Base-by-base conservation (phyloP, 2,329 filamentous ascomycete species). In the Phialophora expanda region DNA sequence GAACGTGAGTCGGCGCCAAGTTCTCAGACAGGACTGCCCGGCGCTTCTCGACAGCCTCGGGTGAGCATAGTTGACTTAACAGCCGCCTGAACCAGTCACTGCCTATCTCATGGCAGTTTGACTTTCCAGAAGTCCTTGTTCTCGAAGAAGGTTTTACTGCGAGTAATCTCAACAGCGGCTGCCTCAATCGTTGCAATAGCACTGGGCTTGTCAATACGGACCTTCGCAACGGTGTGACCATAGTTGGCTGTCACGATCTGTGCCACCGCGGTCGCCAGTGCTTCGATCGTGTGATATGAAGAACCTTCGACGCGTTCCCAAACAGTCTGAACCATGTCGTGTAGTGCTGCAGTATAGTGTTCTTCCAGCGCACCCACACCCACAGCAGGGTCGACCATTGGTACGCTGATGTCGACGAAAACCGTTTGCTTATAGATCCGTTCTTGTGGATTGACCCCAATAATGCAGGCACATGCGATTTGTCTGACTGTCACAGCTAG, bases 381-480 rank as follows among this genome's bases (percentile, higher is more conserved):
- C 24, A 70, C 28, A 17, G 63, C 64, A 32, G 61, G 62, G 41
- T 61, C 59, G 12, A 69, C 56, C n/a, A 70, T 58, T 20, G 65
- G 70, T 65, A 67, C 73, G 62, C 71, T 76, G 72, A 79, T 74
- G 34, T 78, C 75, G 55, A 81, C 69, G 66, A 81, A 76, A 8
- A 85, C 80, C 28, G 76, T 77, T 71, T 85, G 83, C 67, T 83
- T 83, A 73, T 83, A 80, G 20, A 81, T 71, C 22, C 83, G 76
- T 73, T 85, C 83, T 67, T 84, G 82, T 1, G 79, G 76, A 65
- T 85, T 84, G n/a, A 85, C 81, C 1, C 83, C 83, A 64, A 85
- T 76, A 32, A 85, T 80, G 70, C 79, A 81, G 55, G 78, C 75
- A 67, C 78, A 80, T 26, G 78, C 74, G 56, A 83, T 78, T 1